Percentiles rank a stretch among this genome's conserved stretches.
phyloP scores from a whole-genome alignment of 208 protist species.

The Herpetomonas samuelpessoai region DNA sequence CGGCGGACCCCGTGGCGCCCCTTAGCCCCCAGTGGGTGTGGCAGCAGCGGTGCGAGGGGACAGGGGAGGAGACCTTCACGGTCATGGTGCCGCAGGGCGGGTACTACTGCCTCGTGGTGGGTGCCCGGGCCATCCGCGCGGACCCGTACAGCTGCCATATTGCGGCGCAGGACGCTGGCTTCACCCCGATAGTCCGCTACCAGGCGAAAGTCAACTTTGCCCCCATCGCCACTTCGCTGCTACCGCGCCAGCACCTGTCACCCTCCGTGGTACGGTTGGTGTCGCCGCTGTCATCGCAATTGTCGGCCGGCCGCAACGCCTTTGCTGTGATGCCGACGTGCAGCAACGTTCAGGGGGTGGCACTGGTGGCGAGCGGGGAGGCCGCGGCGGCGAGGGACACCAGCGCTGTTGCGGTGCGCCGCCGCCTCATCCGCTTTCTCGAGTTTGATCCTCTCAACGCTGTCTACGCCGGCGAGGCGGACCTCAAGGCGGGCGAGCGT shows the following conservation, averaged over 20 bases:
- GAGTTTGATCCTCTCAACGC: constrained; percentile 32
- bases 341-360: constrained; percentile 71
- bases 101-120: constrained; percentile 73
- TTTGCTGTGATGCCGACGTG: constrained; percentile 85
- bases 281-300: constrained; percentile 43
- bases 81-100: constrained; percentile 70
- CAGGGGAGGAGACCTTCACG: constrained; percentile 67
- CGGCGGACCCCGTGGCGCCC: constrained; percentile 4
- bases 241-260: constrained; percentile 73
- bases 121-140: constrained; percentile 52
- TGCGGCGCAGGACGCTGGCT: constrained; percentile 21
- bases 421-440: constrained; percentile 52
- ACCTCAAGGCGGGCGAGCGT: constrained; percentile 28
- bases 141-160: constrained; percentile 67
- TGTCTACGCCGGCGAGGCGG: constrained; percentile 45
- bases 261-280: constrained; percentile 73
- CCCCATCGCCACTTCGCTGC: constrained; percentile 34
- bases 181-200: constrained; percentile 67
- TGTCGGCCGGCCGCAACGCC: constrained; percentile 31
- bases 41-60: constrained; percentile 73
- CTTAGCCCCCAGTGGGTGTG: constrained; percentile 76
- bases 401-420: background rate
- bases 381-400: background rate
- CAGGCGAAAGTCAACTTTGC: constrained; percentile 78
- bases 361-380: constrained; percentile 33